Base-by-base conservation (phyloP, 73 alveolate genomes). In the Paraurostyla sp. region DNA sequence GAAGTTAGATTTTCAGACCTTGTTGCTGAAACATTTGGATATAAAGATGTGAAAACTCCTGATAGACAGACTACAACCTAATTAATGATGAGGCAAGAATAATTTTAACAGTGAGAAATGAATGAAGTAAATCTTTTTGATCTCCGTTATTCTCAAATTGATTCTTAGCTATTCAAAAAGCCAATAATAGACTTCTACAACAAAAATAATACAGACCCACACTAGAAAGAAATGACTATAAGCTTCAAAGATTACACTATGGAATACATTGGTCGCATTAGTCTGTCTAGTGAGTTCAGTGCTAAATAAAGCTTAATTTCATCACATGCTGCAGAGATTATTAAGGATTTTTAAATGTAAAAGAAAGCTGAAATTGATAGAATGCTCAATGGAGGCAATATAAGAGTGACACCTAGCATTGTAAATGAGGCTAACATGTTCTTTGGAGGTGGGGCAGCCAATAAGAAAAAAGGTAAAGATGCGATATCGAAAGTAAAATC, bases 361-460 rank as follows among this genome's bases (percentile, higher is more conserved):
- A 11, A 30, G 4, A 7, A 4, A 23, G 9, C 27, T 4, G 42
- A 59, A 59, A 6, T 30, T 2, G 23, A 29, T 23, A n/a, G 76
- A 6, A 29, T 59, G 42, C 32, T 49, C 9, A 27, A 15, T 49
- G 9, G 22, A 27, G 32, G 76, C 9, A 27, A 15, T 49, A 9
- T 59, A 27, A 59, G 76, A 30, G 30, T 59, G 4, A 25, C 76
- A 59, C 76, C 76, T 27, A 59, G 48, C 32, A 25, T 59, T 6
- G 30, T 59, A 6, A 30, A 30, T n/a, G 16, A 59, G 22, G 76
- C 76, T 6, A 59, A 59, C 9, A 4, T 4, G 4, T 59, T 59
- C 48, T 59, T 59, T 59, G 76, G 48, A 59, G 76, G 76, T n/a
- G 48, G 48, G 7, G 76, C 76, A 52, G 30, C 30, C 11, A 52